These are phyloP conservation scores for Paramyrothecium sp. DNA, from an alignment of 2,329 filamentous ascomycete species.

Conservation along the genomic window DNA sequence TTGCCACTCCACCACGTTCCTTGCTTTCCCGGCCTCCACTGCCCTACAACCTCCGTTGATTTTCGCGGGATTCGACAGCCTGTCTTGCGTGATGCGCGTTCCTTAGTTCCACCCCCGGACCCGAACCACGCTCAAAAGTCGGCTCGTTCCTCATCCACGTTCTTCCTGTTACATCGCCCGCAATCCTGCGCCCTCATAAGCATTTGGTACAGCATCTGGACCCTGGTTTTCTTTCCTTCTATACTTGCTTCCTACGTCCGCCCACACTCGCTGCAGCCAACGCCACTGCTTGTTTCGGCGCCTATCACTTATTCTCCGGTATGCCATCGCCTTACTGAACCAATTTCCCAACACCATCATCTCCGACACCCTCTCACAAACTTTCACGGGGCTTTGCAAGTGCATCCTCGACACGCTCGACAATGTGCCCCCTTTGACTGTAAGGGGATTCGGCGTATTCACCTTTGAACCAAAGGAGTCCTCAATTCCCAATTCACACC, in stretches of 20 bases:
- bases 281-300: background rate
- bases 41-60: background rate
- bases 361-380: no score
- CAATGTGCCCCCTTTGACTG: no score
- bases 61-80: background rate
- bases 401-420: no score
- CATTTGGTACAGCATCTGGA: background rate
- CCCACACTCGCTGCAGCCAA: background rate
- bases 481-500: no score
- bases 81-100: background rate
- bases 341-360: background rate
- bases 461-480: no score
- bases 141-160: background rate
- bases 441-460: no score
- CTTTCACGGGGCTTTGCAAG: no score
- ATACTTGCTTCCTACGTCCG: background rate
- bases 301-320: background rate
- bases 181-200: background rate
- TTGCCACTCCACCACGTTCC: slow-evolving; percentile 10
- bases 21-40: slow-evolving; percentile 11
- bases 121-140: background rate
- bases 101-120: background rate
- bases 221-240: background rate
- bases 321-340: background rate
- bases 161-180: background rate